A percentile compares a stretch with the other conserved stretches of the same genome.
Evolutionary conservation across 257 asterid genomes (phyloP).

Genomic region (Eucommia ulmoides): DNA sequence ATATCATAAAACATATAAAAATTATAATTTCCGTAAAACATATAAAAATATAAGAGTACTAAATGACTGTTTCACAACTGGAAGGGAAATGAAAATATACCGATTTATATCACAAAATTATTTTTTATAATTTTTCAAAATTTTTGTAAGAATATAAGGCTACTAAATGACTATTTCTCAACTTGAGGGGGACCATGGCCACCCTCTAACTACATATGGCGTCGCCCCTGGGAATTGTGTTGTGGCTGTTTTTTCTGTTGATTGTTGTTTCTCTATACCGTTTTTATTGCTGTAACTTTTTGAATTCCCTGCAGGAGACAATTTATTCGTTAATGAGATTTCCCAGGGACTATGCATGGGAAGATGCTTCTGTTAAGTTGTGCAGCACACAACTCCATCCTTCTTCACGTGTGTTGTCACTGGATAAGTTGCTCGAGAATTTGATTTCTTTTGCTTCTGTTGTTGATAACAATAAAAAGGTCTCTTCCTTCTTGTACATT

Average conservation of each 20-base stretch:
- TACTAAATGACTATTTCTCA: too few relatives aligned
- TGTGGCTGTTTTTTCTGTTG: background rate
- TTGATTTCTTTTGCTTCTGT: slow-evolving; percentile 17
- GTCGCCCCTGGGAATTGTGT: background rate
- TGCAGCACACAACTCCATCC: too few relatives aligned
- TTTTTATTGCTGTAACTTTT: slow-evolving; percentile 15
- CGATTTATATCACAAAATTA: too few relatives aligned
- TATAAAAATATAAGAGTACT: too few relatives aligned
- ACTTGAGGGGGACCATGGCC: too few relatives aligned
- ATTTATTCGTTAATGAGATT: slow-evolving; percentile 57
- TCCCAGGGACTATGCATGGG: slow-evolving; percentile 50
- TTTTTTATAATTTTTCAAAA: too few relatives aligned
- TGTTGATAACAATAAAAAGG: slow-evolving; percentile 23
- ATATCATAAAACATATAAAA: too few relatives aligned
- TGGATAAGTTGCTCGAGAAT: slow-evolving; percentile 35
- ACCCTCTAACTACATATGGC: too few relatives aligned
- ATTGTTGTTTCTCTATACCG: background rate
- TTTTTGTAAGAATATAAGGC: too few relatives aligned
- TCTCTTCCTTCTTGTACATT: slow-evolving; percentile 6
- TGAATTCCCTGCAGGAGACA: slow-evolving; percentile 23
- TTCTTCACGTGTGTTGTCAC: slow-evolving; percentile 30
- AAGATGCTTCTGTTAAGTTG: slow-evolving; percentile 24
- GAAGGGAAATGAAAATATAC: too few relatives aligned
- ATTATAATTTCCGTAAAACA: too few relatives aligned
- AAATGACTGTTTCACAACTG: too few relatives aligned